Evolutionary conservation across 352 stramenopile genomes (phyloP).

Genomic region (Aphanomyces euteiches): DNA sequence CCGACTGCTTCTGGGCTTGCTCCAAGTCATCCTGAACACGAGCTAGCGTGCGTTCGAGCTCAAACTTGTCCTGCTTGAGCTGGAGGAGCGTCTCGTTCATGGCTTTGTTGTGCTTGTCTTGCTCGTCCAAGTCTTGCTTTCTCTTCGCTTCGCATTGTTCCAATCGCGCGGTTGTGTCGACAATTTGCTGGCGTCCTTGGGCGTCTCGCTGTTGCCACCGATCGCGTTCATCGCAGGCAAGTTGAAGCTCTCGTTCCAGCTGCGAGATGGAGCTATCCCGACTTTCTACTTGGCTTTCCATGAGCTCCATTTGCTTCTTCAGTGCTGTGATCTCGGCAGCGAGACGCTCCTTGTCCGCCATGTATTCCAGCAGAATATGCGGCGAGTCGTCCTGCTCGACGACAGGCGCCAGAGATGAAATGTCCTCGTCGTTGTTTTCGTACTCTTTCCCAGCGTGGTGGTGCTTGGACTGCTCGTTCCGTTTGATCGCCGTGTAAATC

Average conservation of each 20-base stretch:
- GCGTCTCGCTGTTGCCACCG: constrained; percentile 57
- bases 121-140: constrained; percentile 67
- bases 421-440: constrained; percentile 30
- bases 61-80: constrained; percentile 62
- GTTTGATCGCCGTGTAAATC: constrained; percentile 50
- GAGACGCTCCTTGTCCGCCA: constrained; percentile 64
- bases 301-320: not conserved
- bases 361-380: constrained; percentile 56
- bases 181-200: constrained; percentile 50
- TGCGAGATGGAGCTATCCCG: constrained; percentile 46
- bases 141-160: constrained; percentile 62
- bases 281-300: constrained; percentile 49
- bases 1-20: constrained; percentile 41
- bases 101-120: constrained; percentile 50
- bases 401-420: not conserved
- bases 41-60: constrained; percentile 52
- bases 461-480: constrained; percentile 40
- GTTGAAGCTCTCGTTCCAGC: constrained; percentile 43
- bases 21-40: constrained; percentile 33
- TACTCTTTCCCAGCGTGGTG: constrained; percentile 29
- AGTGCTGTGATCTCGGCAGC: constrained; percentile 29
- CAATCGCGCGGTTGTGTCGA: constrained; percentile 62
- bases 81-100: constrained; percentile 47
- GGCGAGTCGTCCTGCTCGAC: constrained; percentile 33
- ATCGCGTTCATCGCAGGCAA: constrained; percentile 54